These are phyloP conservation scores for Ceratocystis cacaofunesta DNA, from an alignment of 2,329 filamentous ascomycete genomes.

Conservation along the genomic window DNA sequence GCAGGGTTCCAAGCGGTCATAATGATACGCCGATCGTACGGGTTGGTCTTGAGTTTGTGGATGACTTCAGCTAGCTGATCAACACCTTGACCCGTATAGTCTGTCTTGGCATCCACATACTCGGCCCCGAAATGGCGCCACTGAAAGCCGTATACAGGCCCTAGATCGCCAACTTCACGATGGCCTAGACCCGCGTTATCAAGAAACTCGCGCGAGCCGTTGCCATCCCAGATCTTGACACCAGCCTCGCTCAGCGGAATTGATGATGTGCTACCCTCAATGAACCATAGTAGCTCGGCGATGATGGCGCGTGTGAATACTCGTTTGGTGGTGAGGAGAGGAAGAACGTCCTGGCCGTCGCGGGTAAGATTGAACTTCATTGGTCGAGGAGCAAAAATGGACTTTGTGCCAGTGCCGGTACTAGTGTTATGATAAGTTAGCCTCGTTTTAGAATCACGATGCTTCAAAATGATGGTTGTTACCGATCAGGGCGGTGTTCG, in stretches of 20 bases:
- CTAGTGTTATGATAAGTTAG: conserved; percentile 28
- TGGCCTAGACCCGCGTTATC: conserved; percentile 70
- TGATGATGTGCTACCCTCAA: conserved; percentile 71
- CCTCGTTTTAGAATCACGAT: conserved; percentile 50
- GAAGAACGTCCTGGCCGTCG: conserved; percentile 50
- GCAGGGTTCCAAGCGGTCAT: conserved; percentile 87
- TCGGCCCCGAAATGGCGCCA: conserved; percentile 96
- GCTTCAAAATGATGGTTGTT: conserved; percentile 17
- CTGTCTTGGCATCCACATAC: conserved; percentile 62
- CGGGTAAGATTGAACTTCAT: conserved; percentile 74
- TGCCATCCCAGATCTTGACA: conserved; percentile 97
- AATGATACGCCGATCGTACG: conserved; percentile 81
- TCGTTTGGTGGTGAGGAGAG: conserved; percentile 91
- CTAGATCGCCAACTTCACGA: conserved; percentile 75
- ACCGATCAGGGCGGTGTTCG: conserved; percentile 81
- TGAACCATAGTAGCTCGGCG: conserved; percentile 90
- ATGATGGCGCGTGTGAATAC: conserved; percentile 86
- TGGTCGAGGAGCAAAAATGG: conserved; percentile 73
- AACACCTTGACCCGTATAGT: conserved; percentile 79
- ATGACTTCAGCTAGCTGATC: conserved; percentile 90
- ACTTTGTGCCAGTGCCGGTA: conserved; percentile 84
- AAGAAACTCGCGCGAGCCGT: conserved; percentile 79
- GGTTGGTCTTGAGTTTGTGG: conserved; percentile 64
- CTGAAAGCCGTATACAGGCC: conserved; percentile 95
- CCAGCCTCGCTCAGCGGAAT: conserved; percentile 59